Base-by-base conservation (phyloP, 371 early-diverging fungal genomes). In the Thermomucor indicae-seudaticae region DNA sequence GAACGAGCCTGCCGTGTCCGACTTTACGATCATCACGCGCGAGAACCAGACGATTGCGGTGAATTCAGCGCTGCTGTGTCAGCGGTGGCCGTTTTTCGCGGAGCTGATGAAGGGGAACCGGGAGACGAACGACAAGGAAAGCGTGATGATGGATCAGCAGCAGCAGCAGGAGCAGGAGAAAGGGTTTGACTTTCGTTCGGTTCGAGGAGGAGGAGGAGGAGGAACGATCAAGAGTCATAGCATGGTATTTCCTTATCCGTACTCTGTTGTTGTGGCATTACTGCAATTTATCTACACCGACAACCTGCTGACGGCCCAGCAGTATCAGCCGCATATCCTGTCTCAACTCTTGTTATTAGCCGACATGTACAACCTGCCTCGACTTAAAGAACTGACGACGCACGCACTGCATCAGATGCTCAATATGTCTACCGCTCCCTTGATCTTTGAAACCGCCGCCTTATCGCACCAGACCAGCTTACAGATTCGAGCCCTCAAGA, bases 221-320 rank as follows among this genome's bases (percentile, higher is more conserved):
- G 47, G 38, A 29, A 53, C 43, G 23, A 55, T 48, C 38, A 61
- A 55, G 25, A 28, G 48, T 24, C 57, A 56, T 22, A 57, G 53
- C 32, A 57, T 57, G 57, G 23, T 67, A 3, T 74, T 85, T 6
- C 81, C 81, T 1, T 83, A 77, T 31, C 50, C 81, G 16, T 77
- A 79, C 42, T 71, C 79, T 20, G 75, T 79, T 16, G 65, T 84
- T 28, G 64, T 75, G 22, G 76, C 79, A 1, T 78, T 85, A 41
- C 59, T 84, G 6, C 85, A 84, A 47, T 86, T 74, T 47, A 57
- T 84, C 43, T 84, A 86, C 54, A 86, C 85, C 0, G 83, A 78
- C 58, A 76, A 77, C 43, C 57, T 86, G 10, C 65, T 72, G 37
- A 80, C 83, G 0, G 58, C 79, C 31, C 75, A 80, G 51, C 72